Conservation (phyloP, 768 basidiomycete species). For the Boletus pseudopeckii region DNA sequence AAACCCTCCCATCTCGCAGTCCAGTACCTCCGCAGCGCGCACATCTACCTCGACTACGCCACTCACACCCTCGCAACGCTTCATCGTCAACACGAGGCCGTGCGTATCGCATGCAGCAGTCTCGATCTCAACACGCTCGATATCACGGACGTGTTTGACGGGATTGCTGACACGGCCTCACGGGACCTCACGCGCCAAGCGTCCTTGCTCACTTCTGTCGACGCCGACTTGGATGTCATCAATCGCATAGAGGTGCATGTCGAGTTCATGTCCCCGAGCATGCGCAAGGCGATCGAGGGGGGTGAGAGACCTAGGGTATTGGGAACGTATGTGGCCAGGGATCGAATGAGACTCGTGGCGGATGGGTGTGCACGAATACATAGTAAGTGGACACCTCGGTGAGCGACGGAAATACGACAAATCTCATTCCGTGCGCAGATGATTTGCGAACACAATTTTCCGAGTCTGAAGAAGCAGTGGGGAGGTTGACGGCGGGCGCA, state of each 20-base stretch:
- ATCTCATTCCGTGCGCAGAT: conserved; percentile 36
- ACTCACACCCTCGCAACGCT: conserved; percentile 50
- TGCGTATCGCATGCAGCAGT: conserved; percentile 67
- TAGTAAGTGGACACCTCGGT: conserved; percentile 40
- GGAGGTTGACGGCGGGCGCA: conserved; percentile 53
- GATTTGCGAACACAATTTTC: conserved; percentile 54
- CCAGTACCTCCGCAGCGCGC: conserved; percentile 64
- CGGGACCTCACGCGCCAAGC: conserved; percentile 68
- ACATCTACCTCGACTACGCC: conserved; percentile 61
- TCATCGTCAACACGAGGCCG: conserved; percentile 63
- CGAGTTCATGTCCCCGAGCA: conserved; percentile 68
- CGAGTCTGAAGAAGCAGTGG: conserved; percentile 52
- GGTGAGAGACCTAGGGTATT: conserved; percentile 68
- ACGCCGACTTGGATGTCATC: conserved; percentile 71
- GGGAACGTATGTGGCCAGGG: conserved; percentile 76
- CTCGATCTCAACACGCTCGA: conserved; percentile 73
- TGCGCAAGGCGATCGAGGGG: conserved; percentile 66
- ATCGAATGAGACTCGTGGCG: conserved; percentile 78
- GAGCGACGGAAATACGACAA: not conserved
- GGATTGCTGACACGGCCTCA: conserved; percentile 49
- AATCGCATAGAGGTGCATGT: conserved; percentile 63
- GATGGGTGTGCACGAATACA: conserved; percentile 68
- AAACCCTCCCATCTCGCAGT: conserved; percentile 61
- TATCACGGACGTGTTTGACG: conserved; percentile 67
- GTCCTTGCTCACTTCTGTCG: conserved; percentile 56